Conservation (phyloP, 306 rosid genomes). For the Oemleria cerasiformis region DNA sequence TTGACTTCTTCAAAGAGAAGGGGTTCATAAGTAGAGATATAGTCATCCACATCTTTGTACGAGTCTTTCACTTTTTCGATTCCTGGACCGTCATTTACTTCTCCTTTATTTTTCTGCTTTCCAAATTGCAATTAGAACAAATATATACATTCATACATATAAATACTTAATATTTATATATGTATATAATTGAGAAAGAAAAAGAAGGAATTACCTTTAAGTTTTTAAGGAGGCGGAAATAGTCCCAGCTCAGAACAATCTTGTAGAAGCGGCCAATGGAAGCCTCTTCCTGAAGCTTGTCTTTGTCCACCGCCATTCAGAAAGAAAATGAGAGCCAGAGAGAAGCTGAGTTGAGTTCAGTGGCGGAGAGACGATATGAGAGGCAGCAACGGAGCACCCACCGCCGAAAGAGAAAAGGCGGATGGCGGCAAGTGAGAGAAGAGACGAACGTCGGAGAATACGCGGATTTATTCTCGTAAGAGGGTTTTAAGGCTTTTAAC, state of each 20-base stretch:
- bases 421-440: no score
- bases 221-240: conserved; percentile 46
- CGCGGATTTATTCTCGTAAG: no score
- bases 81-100: conserved; percentile 25
- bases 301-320: conserved; percentile 66
- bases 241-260: conserved; percentile 78
- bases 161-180: not conserved
- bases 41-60: conserved; percentile 74
- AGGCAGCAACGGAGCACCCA: not conserved
- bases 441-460: no score
- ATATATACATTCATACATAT: not conserved
- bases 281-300: conserved; percentile 56
- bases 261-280: conserved; percentile 61
- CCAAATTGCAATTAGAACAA: not conserved
- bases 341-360: not conserved
- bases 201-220: conserved; percentile 27
- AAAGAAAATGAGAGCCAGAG: not conserved
- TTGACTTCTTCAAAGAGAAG: conserved; percentile 81
- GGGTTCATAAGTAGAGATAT: conserved; percentile 81
- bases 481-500: no score
- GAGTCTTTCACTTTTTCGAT: conserved; percentile 45
- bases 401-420: not conserved
- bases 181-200: conserved; percentile 7
- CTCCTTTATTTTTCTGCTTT: conserved; percentile 35
- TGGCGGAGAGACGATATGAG: not conserved